These are phyloP conservation scores for Pyrenochaeta sp. DNA, from an alignment of 2,329 filamentous ascomycete genomes.

Conservation along the genomic window DNA sequence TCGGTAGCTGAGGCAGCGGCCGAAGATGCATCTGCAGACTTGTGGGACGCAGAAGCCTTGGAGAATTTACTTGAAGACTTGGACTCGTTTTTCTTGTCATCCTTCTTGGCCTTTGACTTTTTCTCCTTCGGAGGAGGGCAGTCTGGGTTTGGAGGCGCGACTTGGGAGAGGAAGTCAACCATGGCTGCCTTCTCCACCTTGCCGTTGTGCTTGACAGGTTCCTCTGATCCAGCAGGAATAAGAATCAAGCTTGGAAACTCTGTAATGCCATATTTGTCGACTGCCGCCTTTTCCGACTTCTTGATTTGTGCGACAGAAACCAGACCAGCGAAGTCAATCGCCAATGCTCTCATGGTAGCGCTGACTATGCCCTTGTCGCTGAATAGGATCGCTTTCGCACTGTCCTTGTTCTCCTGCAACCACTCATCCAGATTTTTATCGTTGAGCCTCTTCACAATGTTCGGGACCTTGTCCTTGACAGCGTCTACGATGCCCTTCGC, in stretches of 20 bases:
- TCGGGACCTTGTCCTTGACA: conserved; percentile 87
- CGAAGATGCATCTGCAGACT: conserved; percentile 58
- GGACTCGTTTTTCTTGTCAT: conserved; percentile 54
- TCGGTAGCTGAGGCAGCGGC: conserved; percentile 59
- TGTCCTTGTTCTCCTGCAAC: conserved; percentile 71
- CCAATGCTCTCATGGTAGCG: conserved; percentile 80
- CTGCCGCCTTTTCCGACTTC: conserved; percentile 76
- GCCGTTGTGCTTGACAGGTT: conserved; percentile 78
- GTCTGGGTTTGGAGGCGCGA: conserved; percentile 80
- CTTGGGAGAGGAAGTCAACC: conserved; percentile 82
- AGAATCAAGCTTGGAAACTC: conserved; percentile 84
- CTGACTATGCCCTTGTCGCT: conserved; percentile 91
- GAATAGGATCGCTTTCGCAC: conserved; percentile 88
- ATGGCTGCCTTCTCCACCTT: conserved; percentile 86
- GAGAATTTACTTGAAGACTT: conserved; percentile 60
- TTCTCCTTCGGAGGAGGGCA: conserved; percentile 64
- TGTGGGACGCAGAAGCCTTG: conserved; percentile 61
- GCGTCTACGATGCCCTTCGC: conserved; percentile 90
- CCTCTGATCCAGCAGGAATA: conserved; percentile 73
- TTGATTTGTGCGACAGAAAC: conserved; percentile 84
- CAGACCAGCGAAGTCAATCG: conserved; percentile 87
- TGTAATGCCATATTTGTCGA: conserved; percentile 77
- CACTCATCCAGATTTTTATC: conserved; percentile 83
- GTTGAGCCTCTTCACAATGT: conserved; percentile 82
- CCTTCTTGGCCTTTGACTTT: conserved; percentile 53